Evolutionary conservation across 306 rosid genomes (phyloP).

Genomic region (Delonix regia): DNA sequence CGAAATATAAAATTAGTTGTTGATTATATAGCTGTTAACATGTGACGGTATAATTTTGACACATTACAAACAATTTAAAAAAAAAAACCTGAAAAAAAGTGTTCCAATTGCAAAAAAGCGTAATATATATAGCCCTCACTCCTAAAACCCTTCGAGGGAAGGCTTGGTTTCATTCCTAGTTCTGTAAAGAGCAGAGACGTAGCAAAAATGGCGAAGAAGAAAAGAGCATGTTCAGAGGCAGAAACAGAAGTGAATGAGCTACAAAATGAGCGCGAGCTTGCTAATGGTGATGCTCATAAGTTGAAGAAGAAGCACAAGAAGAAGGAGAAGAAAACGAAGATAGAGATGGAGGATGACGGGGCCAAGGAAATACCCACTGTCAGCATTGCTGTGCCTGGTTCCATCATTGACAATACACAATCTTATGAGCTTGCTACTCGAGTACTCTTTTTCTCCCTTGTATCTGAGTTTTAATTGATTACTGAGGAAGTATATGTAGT

Average conservation of each 20-base stretch:
- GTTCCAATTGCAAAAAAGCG: not conserved
- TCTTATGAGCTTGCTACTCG: slow-evolving; percentile 90
- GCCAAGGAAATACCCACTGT: slow-evolving; percentile 58
- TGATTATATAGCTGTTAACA: no score
- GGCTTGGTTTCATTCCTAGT: not conserved
- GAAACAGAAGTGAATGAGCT: slow-evolving; percentile 23
- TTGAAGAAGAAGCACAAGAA: slow-evolving; percentile 46
- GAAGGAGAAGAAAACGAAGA: slow-evolving; percentile 44
- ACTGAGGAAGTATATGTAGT: not conserved
- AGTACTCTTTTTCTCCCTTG: slow-evolving; percentile 42
- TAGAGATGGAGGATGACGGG: slow-evolving; percentile 28
- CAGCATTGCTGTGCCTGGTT: slow-evolving; percentile 83
- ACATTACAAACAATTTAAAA: no score
- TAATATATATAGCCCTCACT: not conserved
- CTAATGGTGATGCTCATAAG: slow-evolving; percentile 37
- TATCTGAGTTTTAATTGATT: not conserved
- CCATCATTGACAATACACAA: slow-evolving; percentile 87
- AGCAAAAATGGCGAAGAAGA: slow-evolving; percentile 71
- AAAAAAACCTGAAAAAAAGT: no score
- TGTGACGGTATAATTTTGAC: no score
- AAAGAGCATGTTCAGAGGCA: slow-evolving; percentile 43
- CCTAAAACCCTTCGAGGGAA: slow-evolving; percentile 11
- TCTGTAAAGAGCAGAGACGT: not conserved
- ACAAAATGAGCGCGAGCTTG: slow-evolving; percentile 22
- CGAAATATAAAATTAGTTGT: no score